Conservation (phyloP, 2,329 filamentous ascomycete species). For the Macrophomina phaseolina region DNA sequence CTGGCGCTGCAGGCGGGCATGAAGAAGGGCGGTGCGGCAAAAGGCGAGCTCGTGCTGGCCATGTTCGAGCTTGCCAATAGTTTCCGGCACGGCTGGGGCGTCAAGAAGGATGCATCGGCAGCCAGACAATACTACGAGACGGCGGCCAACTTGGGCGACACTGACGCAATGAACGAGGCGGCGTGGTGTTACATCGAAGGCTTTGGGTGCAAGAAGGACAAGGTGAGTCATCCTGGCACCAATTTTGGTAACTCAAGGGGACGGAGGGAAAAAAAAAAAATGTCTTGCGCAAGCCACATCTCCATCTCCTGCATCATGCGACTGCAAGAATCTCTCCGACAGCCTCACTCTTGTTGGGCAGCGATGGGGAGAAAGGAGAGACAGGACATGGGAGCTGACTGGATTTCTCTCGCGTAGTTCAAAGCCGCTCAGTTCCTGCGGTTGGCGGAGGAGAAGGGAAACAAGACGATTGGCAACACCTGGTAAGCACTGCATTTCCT, state of each 20-base stretch:
- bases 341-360: constrained; percentile 50
- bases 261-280: background rate
- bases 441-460: constrained; percentile 84
- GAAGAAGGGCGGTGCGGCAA: constrained; percentile 91
- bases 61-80: constrained; percentile 94
- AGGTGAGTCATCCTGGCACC: constrained; percentile 68
- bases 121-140: constrained; percentile 95
- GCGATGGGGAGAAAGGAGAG: constrained; percentile 31
- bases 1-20: constrained; percentile 84
- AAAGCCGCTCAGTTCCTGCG: constrained; percentile 88
- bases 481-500: constrained; percentile 70
- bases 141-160: constrained; percentile 93
- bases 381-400: constrained; percentile 11
- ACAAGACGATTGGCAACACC: constrained; percentile 89
- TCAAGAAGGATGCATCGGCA: constrained; percentile 82
- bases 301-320: background rate
- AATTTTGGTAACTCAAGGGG: background rate
- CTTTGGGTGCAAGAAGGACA: constrained; percentile 98
- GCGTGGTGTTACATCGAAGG: constrained; percentile 96
- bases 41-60: constrained; percentile 93
- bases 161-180: constrained; percentile 96
- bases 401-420: constrained; percentile 59
- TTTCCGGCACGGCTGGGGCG: constrained; percentile 94
- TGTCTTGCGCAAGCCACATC: constrained; percentile 26
- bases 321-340: constrained; percentile 20